phyloP scores from a whole-genome alignment of 2,329 filamentous ascomycete species.

The Trichoderma arundinaceum region DNA sequence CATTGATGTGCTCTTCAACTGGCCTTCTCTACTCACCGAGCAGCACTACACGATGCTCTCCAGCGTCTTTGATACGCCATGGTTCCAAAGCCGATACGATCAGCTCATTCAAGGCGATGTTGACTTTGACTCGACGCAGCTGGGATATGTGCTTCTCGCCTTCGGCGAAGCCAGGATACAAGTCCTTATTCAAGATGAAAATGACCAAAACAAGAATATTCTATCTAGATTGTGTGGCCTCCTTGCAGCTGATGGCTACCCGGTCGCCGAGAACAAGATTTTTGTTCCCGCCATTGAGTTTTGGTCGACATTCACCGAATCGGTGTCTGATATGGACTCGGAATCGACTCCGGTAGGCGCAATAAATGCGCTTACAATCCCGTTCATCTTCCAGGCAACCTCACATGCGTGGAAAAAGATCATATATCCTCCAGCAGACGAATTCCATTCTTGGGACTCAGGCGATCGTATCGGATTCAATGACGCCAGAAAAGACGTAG shows the following conservation, averaged over 20 bases:
- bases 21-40: slow-evolving; percentile 64
- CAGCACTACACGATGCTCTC: slow-evolving; percentile 64
- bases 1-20: slow-evolving; percentile 68
- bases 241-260: slow-evolving; percentile 67
- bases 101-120: slow-evolving; percentile 64
- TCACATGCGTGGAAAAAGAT: slow-evolving; percentile 72
- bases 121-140: slow-evolving; percentile 68
- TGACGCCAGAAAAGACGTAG: slow-evolving; percentile 78
- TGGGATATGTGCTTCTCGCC: slow-evolving; percentile 69
- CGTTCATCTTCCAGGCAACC: slow-evolving; percentile 66
- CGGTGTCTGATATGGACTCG: slow-evolving; percentile 62
- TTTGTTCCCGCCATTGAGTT: slow-evolving; percentile 79
- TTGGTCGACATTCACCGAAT: slow-evolving; percentile 78
- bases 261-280: slow-evolving; percentile 74
- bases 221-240: slow-evolving; percentile 67
- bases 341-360: slow-evolving; percentile 52
- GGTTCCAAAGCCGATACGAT: slow-evolving; percentile 62
- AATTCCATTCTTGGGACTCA: slow-evolving; percentile 70
- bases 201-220: slow-evolving; percentile 58
- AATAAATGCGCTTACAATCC: slow-evolving; percentile 65
- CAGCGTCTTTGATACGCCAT: slow-evolving; percentile 64
- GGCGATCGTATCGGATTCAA: slow-evolving; percentile 70
- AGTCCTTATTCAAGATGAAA: slow-evolving; percentile 60
- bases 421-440: slow-evolving; percentile 65
- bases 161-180: slow-evolving; percentile 71